These are phyloP conservation scores for Sporothrix dimorphospora DNA, from an alignment of 2,329 filamentous ascomycete genomes.

Conservation along the genomic window DNA sequence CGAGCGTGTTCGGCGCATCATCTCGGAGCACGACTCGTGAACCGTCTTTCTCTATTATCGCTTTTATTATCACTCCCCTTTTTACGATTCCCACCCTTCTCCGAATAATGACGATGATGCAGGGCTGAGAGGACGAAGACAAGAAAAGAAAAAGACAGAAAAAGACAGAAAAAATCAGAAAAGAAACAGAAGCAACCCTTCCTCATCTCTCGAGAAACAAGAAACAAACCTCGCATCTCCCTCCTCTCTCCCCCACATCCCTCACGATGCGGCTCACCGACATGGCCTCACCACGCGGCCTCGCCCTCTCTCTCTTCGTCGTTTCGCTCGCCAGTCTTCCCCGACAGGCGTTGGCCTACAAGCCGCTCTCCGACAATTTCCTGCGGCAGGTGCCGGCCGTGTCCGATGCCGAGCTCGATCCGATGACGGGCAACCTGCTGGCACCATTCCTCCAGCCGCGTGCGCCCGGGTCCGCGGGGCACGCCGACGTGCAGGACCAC, in stretches of 20 bases:
- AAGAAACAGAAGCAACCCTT: background rate
- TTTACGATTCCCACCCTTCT: background rate
- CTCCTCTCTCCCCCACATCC: background rate
- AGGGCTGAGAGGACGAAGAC: background rate
- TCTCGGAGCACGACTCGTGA: background rate
- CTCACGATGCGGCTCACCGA: background rate
- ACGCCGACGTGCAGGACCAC: constrained; percentile 67
- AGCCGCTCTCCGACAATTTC: constrained; percentile 64
- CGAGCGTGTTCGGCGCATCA: no score
- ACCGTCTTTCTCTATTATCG: background rate
- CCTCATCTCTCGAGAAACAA: background rate
- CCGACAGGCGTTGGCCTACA: constrained; percentile 41
- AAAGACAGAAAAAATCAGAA: background rate
- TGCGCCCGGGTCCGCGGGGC: constrained; percentile 73
- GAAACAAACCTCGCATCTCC: background rate
- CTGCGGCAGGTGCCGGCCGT: constrained; percentile 65
- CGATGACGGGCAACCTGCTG: constrained; percentile 67
- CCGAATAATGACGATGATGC: background rate
- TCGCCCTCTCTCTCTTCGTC: constrained; percentile 29
- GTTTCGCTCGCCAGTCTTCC: constrained; percentile 37
- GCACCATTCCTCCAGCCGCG: constrained; percentile 75
- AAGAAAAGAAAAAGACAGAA: background rate
- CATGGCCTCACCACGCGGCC: background rate
- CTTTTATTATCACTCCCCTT: background rate
- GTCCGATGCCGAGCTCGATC: constrained; percentile 66